Percentiles rank a stretch among this genome's conserved stretches.
phyloP scores from a whole-genome alignment of 495 filamentous ascomycete genomes.

The Neurospora cerealis region DNA sequence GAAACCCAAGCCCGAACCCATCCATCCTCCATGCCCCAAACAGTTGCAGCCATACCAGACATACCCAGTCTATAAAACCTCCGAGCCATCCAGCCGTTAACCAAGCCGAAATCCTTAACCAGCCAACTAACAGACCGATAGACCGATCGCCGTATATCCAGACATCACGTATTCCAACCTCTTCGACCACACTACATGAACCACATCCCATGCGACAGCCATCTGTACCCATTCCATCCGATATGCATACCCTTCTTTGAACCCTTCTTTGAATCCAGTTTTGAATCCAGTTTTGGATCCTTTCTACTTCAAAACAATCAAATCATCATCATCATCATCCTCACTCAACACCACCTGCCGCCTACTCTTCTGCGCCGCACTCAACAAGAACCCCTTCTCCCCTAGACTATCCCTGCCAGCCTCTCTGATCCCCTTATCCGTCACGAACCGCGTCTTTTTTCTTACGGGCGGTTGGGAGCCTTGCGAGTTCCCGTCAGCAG shows the following conservation, averaged over 20 bases:
- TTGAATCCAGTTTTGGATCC: too few species aligned
- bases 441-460: conserved; percentile 81
- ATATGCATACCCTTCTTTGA: too few species aligned
- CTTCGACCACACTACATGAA: too few species aligned
- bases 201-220: too few species aligned
- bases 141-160: not conserved
- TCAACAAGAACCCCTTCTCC: conserved; percentile 27
- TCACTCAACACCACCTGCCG: conserved; percentile 34
- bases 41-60: not conserved
- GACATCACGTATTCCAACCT: not conserved
- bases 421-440: conserved; percentile 63
- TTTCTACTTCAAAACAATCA: conserved; percentile 27
- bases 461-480: conserved; percentile 33
- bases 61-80: not conserved
- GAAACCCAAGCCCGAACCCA: not conserved
- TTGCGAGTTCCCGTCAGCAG: not conserved
- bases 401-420: conserved; percentile 68
- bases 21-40: not conserved
- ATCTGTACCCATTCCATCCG: too few species aligned
- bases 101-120: not conserved
- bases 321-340: conserved; percentile 34
- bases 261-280: not conserved
- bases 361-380: conserved; percentile 14
- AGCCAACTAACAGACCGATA: too few species aligned
- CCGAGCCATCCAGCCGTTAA: not conserved